Evolutionary conservation across 2,329 filamentous ascomycete species (phyloP).

Genomic region (Epichloe brachyelytri): DNA sequence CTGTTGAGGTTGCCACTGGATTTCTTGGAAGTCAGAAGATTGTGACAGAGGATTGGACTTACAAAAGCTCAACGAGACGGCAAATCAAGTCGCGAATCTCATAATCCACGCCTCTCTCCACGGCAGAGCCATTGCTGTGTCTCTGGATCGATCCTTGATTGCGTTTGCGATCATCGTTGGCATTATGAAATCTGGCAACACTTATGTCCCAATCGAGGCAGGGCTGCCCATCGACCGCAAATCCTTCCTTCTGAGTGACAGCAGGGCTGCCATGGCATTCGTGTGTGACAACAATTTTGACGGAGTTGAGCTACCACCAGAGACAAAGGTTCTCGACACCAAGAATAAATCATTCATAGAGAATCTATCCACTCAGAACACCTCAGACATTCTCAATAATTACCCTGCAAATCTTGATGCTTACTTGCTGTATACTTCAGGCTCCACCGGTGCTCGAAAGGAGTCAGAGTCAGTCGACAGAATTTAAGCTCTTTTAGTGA

Average conservation of each 20-base stretch:
- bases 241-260: background rate
- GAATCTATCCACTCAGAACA: background rate
- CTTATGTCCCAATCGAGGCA: background rate
- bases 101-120: background rate
- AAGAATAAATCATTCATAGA: background rate
- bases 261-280: background rate
- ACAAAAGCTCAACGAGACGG: background rate
- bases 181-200: background rate
- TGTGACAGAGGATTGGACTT: constrained; percentile 10
- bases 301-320: background rate
- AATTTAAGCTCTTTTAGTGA: constrained; percentile 24
- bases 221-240: background rate
- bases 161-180: background rate
- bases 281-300: background rate
- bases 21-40: constrained; percentile 12
- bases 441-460: constrained; percentile 53
- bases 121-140: background rate
- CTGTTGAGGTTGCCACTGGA: constrained; percentile 35
- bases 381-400: background rate
- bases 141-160: background rate
- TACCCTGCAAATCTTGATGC: background rate
- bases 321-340: background rate
- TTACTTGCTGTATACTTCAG: constrained; percentile 54
- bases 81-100: background rate
- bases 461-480: constrained; percentile 48